Conservation (phyloP, 176 grass and related monocot species). For the Oryza nivara region DNA sequence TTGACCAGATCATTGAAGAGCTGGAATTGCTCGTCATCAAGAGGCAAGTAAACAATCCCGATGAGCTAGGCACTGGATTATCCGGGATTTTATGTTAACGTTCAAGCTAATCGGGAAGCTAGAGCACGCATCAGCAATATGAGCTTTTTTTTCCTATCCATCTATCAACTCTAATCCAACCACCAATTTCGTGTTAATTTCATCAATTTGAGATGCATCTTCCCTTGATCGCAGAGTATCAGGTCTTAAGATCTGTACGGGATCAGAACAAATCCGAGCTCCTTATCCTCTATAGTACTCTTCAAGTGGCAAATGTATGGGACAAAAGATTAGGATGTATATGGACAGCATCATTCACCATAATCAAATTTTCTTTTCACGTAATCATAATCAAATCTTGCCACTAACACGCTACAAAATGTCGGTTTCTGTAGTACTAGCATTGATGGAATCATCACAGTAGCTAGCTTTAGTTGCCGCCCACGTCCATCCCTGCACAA, state of each 20-base stretch:
- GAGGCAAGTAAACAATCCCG: neutral
- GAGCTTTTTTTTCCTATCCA: neutral
- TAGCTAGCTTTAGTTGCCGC: too few species aligned
- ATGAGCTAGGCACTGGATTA: neutral
- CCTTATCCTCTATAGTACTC: neutral
- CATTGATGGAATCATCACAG: too few species aligned
- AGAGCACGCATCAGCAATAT: conserved; percentile 4
- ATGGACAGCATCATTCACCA: too few species aligned
- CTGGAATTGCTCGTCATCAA: neutral
- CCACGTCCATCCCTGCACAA: too few species aligned
- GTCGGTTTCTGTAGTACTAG: too few species aligned
- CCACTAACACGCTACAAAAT: too few species aligned
- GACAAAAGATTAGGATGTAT: too few species aligned
- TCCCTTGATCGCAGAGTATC: neutral
- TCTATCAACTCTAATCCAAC: neutral
- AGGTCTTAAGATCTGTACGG: neutral
- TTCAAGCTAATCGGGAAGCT: conserved; percentile 2
- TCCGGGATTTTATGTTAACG: neutral
- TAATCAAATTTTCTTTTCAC: too few species aligned
- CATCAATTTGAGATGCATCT: neutral
- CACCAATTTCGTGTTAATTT: neutral
- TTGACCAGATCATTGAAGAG: neutral
- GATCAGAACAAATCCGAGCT: neutral
- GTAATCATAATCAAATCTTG: too few species aligned
- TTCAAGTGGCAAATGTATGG: neutral